Evolutionary conservation across 2,329 filamentous ascomycete genomes (phyloP).

Genomic region (Aspergillus novofumigatus): DNA sequence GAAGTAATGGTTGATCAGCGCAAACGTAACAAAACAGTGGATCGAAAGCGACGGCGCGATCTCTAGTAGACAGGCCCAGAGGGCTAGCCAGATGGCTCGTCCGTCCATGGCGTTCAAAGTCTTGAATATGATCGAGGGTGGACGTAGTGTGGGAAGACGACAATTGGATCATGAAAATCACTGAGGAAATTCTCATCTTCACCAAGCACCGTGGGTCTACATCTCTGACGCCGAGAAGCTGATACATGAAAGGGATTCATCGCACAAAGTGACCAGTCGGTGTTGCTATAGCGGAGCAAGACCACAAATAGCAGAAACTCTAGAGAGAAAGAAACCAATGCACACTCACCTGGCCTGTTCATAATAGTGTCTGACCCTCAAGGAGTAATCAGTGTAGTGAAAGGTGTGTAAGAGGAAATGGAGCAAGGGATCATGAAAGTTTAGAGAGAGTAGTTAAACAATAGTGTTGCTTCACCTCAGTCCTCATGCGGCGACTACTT

Average conservation of each 20-base stretch:
- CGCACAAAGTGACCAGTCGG: not conserved
- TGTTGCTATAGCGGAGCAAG: slow-evolving; percentile 3
- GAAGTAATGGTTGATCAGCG: slow-evolving; percentile 11
- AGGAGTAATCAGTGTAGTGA: slow-evolving; percentile 11
- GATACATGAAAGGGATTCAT: not conserved
- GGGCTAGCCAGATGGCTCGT: slow-evolving; percentile 3
- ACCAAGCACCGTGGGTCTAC: not conserved
- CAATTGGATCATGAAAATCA: not conserved
- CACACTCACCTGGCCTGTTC: slow-evolving; percentile 48
- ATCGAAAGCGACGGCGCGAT: slow-evolving; percentile 1
- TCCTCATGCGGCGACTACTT: slow-evolving; percentile 18
- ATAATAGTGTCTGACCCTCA: slow-evolving; percentile 28
- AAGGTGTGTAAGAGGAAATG: not conserved
- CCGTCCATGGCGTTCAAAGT: not conserved
- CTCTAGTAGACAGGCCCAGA: slow-evolving; percentile 2
- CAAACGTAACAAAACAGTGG: not conserved
- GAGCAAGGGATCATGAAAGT: slow-evolving; percentile 1
- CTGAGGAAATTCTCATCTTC: not conserved
- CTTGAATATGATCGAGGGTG: slow-evolving; percentile 6
- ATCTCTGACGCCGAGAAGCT: not conserved
- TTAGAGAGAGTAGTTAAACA: slow-evolving; percentile 5
- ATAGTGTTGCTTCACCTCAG: slow-evolving; percentile 11
- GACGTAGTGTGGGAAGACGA: not conserved
- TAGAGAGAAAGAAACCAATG: slow-evolving; percentile 8
- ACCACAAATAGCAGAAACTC: slow-evolving; percentile 18